Evolutionary conservation across 495 filamentous ascomycete species (phyloP), one percentile per base, ranked within the genome.

Genomic region (Geoglossum glabrum): DNA sequence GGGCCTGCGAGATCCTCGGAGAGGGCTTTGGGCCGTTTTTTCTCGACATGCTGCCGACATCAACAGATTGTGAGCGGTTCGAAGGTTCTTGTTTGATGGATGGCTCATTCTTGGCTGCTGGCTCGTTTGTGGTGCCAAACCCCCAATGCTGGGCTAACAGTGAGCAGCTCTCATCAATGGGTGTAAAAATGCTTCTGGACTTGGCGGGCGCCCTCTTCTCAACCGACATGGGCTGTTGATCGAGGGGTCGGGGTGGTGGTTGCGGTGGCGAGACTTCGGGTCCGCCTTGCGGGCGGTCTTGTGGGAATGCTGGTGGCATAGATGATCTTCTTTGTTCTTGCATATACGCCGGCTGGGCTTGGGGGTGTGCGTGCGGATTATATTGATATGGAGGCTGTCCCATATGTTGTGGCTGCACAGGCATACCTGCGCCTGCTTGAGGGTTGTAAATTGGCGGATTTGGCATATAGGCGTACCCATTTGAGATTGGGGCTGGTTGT

Each of bases 121-220:
- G 66, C 45, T 81, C 78, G 33, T 63, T 67, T 58, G 61, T 76
- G 59, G 59, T 74, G 61, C 65, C 73, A 11, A 68, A 72, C 43
- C 85, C 87, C 65, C 92, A 85, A 69, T 95, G 87, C 57, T 87
- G 85, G 15, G 85, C 85, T 25, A 96, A 73, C 61, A 95, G 81
- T 6, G 92, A 96, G 49, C 86, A 79, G 59, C 82, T 86, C 65
- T 95, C 90, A 62, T 95, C 92, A 58, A 97, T 94, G 1, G 92
- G 92, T 0, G 92, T 98, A 64, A 95, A 97, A 56, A 97, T 97
- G 68, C 89, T 95, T 58, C 88, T 83, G 8, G 84, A 85, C 68
- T 90, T 90, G 21, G 81, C 80, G 15, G 83, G 78, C n/a, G 85
- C 69, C 26, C 85, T 83, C 65, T 87, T 90, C 0, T 73, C 72